Evolutionary conservation across 2,329 filamentous ascomycete genomes (phyloP).

Genomic region (Sporothrix curviconia): DNA sequence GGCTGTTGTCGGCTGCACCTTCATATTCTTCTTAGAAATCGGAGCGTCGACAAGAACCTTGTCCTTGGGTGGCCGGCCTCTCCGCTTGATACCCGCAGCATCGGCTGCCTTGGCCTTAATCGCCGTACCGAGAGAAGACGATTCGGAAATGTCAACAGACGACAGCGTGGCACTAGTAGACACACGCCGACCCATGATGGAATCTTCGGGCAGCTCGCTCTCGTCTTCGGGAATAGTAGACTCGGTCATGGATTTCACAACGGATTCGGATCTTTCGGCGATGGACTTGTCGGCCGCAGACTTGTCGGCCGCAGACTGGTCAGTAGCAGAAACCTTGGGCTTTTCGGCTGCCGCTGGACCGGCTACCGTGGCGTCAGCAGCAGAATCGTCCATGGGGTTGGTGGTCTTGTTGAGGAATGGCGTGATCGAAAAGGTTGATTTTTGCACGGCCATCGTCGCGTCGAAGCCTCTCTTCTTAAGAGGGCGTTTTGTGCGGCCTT

Average conservation of each 20-base stretch:
- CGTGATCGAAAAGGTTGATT: slow-evolving; percentile 89
- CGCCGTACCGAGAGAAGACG: background rate
- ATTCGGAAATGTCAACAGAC: slow-evolving; percentile 2
- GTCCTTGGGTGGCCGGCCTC: slow-evolving; percentile 37
- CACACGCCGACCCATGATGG: slow-evolving; percentile 13
- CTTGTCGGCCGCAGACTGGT: slow-evolving; percentile 1
- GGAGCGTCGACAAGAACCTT: slow-evolving; percentile 41
- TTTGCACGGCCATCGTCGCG: slow-evolving; percentile 67
- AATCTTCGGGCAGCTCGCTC: slow-evolving; percentile 16
- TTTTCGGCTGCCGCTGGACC: background rate
- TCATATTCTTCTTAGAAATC: slow-evolving; percentile 39
- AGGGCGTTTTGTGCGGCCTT: slow-evolving; percentile 28
- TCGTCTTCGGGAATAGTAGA: slow-evolving; percentile 17
- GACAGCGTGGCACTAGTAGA: slow-evolving; percentile 3
- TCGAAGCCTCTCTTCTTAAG: slow-evolving; percentile 53
- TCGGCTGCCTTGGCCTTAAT: background rate
- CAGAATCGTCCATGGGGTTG: slow-evolving; percentile 40
- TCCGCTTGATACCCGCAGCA: slow-evolving; percentile 30
- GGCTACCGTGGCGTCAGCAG: slow-evolving; percentile 17
- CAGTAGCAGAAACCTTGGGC: slow-evolving; percentile 1
- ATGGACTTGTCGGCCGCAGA: background rate
- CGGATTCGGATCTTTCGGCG: background rate
- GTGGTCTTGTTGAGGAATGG: slow-evolving; percentile 73
- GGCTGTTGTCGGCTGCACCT: slow-evolving; percentile 22
- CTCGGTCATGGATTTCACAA: background rate